phyloP scores from a whole-genome alignment of 2,329 filamentous ascomycete genomes.

The Geosmithia flava region DNA sequence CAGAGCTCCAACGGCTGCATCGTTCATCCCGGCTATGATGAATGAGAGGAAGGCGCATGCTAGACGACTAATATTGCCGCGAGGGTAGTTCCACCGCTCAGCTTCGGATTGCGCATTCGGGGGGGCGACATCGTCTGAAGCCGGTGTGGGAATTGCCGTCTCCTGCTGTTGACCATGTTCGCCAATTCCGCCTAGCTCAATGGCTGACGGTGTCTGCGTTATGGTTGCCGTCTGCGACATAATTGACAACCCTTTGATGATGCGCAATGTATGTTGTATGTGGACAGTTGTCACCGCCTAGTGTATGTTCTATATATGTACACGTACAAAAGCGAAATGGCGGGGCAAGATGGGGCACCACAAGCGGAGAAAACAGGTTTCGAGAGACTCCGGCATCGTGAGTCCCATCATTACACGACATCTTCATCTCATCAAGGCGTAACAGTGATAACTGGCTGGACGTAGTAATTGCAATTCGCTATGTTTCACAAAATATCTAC shows the following conservation, averaged over 20 bases:
- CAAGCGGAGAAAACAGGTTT: no score
- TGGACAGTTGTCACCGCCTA: no score
- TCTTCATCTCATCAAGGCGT: no score
- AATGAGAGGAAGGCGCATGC: constrained; percentile 42
- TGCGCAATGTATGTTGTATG: no score
- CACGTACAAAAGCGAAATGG: no score
- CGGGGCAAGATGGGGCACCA: no score
- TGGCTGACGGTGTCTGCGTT: not conserved
- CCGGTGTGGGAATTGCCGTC: not conserved
- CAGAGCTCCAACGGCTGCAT: constrained; percentile 42
- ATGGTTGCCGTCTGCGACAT: constrained; percentile 5
- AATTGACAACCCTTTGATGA: not conserved
- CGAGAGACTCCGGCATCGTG: no score
- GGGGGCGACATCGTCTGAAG: constrained; percentile 7
- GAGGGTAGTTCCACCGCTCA: constrained; percentile 23
- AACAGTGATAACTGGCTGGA: no score
- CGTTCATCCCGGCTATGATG: constrained; percentile 49
- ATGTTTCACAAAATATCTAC: no score
- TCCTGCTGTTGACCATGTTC: constrained; percentile 1
- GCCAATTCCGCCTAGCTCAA: constrained; percentile 3
- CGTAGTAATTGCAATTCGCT: no score
- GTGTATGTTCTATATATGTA: no score
- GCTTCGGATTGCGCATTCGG: constrained; percentile 11
- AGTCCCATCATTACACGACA: no score
- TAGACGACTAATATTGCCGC: constrained; percentile 16